Percentiles rank a stretch among this genome's conserved stretches.
These are phyloP conservation scores for Aegilops umbellulata DNA, from an alignment of 176 grass and related monocot genomes.

Conservation along the genomic window DNA sequence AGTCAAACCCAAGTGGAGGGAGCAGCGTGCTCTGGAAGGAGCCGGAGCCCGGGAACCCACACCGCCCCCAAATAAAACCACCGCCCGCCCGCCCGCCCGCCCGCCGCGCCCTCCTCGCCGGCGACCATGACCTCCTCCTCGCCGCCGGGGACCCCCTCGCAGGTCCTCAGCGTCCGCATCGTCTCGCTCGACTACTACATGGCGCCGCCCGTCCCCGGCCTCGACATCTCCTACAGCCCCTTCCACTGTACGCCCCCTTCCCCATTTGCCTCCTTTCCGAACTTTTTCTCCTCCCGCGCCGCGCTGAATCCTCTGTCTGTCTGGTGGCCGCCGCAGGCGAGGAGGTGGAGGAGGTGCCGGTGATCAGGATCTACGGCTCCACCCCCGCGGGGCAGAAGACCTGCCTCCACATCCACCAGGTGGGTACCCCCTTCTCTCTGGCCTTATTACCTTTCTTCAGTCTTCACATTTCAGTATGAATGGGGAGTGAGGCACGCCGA, in stretches of 20 bases:
- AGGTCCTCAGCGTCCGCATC: slow-evolving; percentile 76
- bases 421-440: slow-evolving; percentile 27
- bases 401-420: slow-evolving; percentile 89
- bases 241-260: slow-evolving; percentile 59
- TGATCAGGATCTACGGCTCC: slow-evolving; percentile 91
- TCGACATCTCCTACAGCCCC: slow-evolving; percentile 69
- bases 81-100: background rate
- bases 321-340: slow-evolving; percentile 31
- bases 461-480: background rate
- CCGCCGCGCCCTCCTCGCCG: background rate
- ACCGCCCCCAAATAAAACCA: background rate
- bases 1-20: background rate
- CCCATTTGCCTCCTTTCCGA: background rate
- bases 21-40: slow-evolving; percentile 29
- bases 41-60: background rate
- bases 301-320: background rate
- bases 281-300: background rate
- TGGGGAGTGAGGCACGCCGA: background rate
- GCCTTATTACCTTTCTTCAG: background rate
- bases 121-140: too few relatives aligned
- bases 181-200: slow-evolving; percentile 96
- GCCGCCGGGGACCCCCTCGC: slow-evolving; percentile 31
- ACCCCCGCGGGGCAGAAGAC: slow-evolving; percentile 88
- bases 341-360: slow-evolving; percentile 66
- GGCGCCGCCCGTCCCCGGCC: slow-evolving; percentile 63